Conservation (phyloP, 2,329 filamentous ascomycete genomes). For the Teratosphaeriaceae sp. region DNA sequence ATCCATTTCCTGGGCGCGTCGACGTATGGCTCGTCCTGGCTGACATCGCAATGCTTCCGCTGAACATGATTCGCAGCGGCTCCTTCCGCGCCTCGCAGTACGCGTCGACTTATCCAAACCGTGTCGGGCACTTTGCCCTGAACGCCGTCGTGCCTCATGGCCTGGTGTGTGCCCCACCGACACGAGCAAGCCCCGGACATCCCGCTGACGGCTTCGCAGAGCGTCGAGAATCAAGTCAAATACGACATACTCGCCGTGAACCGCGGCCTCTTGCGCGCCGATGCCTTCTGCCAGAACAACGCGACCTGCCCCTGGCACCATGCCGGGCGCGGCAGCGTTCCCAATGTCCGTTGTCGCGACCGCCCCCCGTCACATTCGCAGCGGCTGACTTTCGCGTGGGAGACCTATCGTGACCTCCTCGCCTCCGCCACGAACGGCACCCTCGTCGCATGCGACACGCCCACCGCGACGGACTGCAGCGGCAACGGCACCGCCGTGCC, state of each 20-base stretch:
- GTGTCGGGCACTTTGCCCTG: constrained; percentile 3
- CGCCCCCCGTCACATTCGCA: too few relatives aligned
- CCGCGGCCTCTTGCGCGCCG: constrained; percentile 1
- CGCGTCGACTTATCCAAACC: not conserved
- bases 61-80: not conserved
- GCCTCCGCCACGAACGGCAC: constrained; percentile 3
- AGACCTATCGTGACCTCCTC: not conserved
- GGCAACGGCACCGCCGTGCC: not conserved
- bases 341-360: not conserved
- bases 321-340: constrained; percentile 1
- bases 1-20: constrained; percentile 3
- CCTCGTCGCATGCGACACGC: constrained; percentile 1
- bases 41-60: too few relatives aligned
- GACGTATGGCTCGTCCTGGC: too few relatives aligned
- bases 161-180: too few relatives aligned
- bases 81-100: constrained; percentile 2
- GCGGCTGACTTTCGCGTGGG: not conserved
- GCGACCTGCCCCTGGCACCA: constrained; percentile 1
- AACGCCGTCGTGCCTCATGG: constrained; percentile 5
- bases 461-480: not conserved
- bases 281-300: constrained; percentile 4
- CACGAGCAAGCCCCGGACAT: too few relatives aligned
- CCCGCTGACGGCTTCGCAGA: not conserved
- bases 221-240: not conserved
- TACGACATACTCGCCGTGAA: constrained; percentile 2